Base-by-base conservation (phyloP, 2,329 filamentous ascomycete species). In the Epichloe gansuensis region DNA sequence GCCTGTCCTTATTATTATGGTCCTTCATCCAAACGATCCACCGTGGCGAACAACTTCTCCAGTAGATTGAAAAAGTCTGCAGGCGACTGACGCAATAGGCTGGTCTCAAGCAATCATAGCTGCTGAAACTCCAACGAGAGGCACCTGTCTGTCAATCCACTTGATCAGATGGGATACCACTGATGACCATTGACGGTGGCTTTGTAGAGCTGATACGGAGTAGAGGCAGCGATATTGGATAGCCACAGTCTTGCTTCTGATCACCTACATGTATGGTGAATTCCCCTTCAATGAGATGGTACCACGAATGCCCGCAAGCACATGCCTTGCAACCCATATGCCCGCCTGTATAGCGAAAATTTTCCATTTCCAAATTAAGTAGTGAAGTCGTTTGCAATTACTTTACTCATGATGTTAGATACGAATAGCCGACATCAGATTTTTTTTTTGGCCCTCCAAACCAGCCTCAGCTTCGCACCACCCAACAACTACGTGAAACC, bases 11-110 rank as follows among this genome's bases (percentile, higher is more conserved):
- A 21, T 21, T 21, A 21, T 21, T 2, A 21, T 9, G 28, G 28
- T 11, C 28, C 28, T 8, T 31, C 28, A 31, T 31, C 28, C 28
- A 31, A 31, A 31, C 8, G 28, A 31, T 41, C 45, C 47, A 50
- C 42, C 51, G 25, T 25, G 15, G 13, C 34, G 41, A 6, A 25
- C 13, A 43, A 39, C 17, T 48, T 31, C 44, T 45, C 52, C 45
- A 53, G 51, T 48, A 48, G 42, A 43, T 35, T 23, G 39, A 34
- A 25, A 54, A 53, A 53, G 53, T 50, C 51, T 53, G 48, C 55
- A 28, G 39, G 11, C 4, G 21, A 42, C 50, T 56, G 55, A 56
- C 55, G 53, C 55, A 56, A 55, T 38, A 23, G 28, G 17, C 17
- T 21, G 2, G 2, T 21, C 17, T 21, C 17, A 21, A 21, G 17